Evolutionary conservation across 2,329 filamentous ascomycete species (phyloP).

Genomic region (Cryphonectria carpinicola): DNA sequence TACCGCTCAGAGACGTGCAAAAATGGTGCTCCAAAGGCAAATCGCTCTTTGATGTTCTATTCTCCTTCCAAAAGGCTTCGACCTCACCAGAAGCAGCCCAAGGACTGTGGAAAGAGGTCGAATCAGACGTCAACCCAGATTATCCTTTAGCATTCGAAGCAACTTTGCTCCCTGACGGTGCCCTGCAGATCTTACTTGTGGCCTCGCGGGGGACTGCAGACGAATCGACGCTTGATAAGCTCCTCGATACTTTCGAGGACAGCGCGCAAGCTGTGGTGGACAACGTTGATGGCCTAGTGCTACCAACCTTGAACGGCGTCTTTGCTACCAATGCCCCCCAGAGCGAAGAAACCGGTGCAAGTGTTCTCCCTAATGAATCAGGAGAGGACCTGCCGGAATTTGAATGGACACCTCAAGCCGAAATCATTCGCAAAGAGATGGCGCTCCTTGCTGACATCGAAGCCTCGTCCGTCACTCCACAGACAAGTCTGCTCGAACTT

Average conservation of each 20-base stretch:
- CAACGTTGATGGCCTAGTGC: slow-evolving; percentile 21
- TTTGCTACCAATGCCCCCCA: background rate
- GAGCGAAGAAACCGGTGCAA: too few relatives aligned
- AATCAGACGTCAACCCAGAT: slow-evolving; percentile 58
- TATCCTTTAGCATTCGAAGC: slow-evolving; percentile 81
- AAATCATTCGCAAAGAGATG: slow-evolving; percentile 63
- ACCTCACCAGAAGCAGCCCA: slow-evolving; percentile 33
- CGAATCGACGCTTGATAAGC: slow-evolving; percentile 33
- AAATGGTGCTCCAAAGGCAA: slow-evolving; percentile 71
- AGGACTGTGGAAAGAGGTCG: slow-evolving; percentile 57
- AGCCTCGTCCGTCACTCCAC: slow-evolving; percentile 54
- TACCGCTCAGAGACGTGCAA: slow-evolving; percentile 76
- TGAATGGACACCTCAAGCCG: slow-evolving; percentile 61
- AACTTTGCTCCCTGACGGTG: slow-evolving; percentile 52
- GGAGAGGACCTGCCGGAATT: slow-evolving; percentile 44
- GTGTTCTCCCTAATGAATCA: background rate
- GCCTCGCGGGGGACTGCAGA: slow-evolving; percentile 51
- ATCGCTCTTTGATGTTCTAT: slow-evolving; percentile 77
- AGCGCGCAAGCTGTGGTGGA: slow-evolving; percentile 35
- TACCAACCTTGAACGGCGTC: background rate
- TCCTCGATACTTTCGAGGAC: slow-evolving; percentile 48
- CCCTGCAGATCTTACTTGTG: slow-evolving; percentile 62
- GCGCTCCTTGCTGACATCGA: slow-evolving; percentile 62
- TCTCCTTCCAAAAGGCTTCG: slow-evolving; percentile 72
- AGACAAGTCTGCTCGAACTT: slow-evolving; percentile 75